Evolutionary conservation across 169 alveolate species (phyloP), one percentile per base, ranked within the genome.

Genomic region (Cryptosporidium tyzzeri): DNA sequence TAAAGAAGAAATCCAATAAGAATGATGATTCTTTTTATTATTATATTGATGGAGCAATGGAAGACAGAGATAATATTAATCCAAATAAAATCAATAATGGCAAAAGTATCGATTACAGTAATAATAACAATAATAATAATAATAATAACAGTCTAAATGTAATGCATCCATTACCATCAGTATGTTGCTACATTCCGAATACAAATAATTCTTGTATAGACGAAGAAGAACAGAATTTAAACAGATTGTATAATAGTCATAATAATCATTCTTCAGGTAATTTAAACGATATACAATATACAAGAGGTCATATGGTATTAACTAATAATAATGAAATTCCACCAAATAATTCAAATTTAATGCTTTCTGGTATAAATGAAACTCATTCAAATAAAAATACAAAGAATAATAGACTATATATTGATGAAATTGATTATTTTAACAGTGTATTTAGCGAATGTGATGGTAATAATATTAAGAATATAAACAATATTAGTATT

Each of bases 91-190:
- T 65, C 6, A 65, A 65, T 65, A 18, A 5, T 65, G 1, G 18
- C 18, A 65, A 37, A 37, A 7, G 44, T 7, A 37, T 7, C 9
- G 44, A 41, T 41, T 8, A 9, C 0, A 41, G 7, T 41, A 41
- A 9, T 41, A 41, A 41, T 41, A 41, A 41, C 0, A 41, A 9
- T 41, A 12, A 31, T 31, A n/a, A 33, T 33, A 5, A 33, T 6
- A 65, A 65, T 65, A 18, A 5, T 65, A 41, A 9, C 10, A 41
- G 10, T 41, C 16, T 21, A 51, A 53, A 71, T 50, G 48, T 71
- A 50, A 71, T 71, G n/a, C 85, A 71, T 37, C 85, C 85, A 45
- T 51, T 71, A 3, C 85, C 85, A 1, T 71, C 85, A 44, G 62
- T 33, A 18, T 71, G 85, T 31, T 71, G 85, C 33, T 71, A 71